These are phyloP conservation scores for Fusarium torulosum DNA, from an alignment of 2,329 filamentous ascomycete genomes.

Conservation along the genomic window DNA sequence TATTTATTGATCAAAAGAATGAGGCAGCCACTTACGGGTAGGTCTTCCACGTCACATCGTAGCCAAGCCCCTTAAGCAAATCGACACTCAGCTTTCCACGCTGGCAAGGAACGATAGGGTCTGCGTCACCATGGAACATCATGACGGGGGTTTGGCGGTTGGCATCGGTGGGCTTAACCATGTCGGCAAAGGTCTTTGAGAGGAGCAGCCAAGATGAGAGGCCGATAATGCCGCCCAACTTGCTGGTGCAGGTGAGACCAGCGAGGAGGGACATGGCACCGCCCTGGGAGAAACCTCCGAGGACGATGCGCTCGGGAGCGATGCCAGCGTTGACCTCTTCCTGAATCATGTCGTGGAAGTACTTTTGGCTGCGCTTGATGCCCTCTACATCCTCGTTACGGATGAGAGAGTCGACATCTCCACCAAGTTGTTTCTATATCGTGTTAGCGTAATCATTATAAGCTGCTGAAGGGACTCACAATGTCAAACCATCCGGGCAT, in stretches of 20 bases:
- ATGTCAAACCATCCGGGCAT: slow-evolving; percentile 95
- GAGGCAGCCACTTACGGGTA: slow-evolving; percentile 70
- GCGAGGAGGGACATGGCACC: slow-evolving; percentile 88
- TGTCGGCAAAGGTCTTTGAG: slow-evolving; percentile 59
- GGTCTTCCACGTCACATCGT: slow-evolving; percentile 79
- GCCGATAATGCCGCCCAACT: slow-evolving; percentile 89
- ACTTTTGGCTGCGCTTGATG: slow-evolving; percentile 77
- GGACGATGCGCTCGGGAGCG: slow-evolving; percentile 82
- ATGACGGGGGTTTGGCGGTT: slow-evolving; percentile 83
- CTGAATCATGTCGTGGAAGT: slow-evolving; percentile 84
- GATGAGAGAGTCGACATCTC: slow-evolving; percentile 49
- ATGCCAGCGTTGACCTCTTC: slow-evolving; percentile 85
- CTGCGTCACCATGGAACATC: slow-evolving; percentile 87
- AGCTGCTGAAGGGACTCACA: slow-evolving; percentile 56
- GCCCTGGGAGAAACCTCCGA: slow-evolving; percentile 89
- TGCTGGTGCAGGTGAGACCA: slow-evolving; percentile 77
- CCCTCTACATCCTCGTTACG: slow-evolving; percentile 75
- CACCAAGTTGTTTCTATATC: slow-evolving; percentile 52
- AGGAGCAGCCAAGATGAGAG: slow-evolving; percentile 86
- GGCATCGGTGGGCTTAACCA: slow-evolving; percentile 56
- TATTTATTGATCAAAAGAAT: background rate
- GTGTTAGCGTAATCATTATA: slow-evolving; percentile 5
- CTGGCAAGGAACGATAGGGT: slow-evolving; percentile 77
- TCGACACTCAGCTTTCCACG: slow-evolving; percentile 78
- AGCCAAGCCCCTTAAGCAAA: slow-evolving; percentile 75